Conservation (phyloP, 1,284 basidiomycete species). For the Clitocybe nebularis region DNA sequence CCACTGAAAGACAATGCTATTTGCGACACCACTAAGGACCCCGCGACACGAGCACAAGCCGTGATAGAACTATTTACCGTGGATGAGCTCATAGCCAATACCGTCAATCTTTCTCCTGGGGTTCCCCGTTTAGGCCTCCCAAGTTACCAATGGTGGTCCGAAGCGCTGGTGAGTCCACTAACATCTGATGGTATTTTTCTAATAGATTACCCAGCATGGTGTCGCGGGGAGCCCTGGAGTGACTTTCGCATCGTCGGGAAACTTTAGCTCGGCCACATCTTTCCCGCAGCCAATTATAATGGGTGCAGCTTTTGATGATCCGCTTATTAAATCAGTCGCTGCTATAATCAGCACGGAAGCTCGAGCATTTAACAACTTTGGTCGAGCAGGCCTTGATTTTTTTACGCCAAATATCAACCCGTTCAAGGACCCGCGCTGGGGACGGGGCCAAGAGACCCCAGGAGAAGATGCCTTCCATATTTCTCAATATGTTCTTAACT, state of each 20-base stretch:
- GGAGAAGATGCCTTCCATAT: constrained; percentile 56
- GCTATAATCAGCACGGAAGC: constrained; percentile 50
- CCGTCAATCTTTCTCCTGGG: constrained; percentile 43
- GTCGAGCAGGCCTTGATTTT: constrained; percentile 47
- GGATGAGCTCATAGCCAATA: constrained; percentile 47
- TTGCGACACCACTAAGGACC: constrained; percentile 44
- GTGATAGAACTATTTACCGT: constrained; percentile 44
- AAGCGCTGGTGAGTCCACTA: constrained; percentile 37
- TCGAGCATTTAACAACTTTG: constrained; percentile 52
- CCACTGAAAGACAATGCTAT: constrained; percentile 43
- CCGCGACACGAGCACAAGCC: constrained; percentile 43
- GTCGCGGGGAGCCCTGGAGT: constrained; percentile 50
- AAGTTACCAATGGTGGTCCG: constrained; percentile 52
- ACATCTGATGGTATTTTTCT: not conserved
- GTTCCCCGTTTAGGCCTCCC: constrained; percentile 49
- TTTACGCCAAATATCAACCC: constrained; percentile 61
- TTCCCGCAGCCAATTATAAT: constrained; percentile 82
- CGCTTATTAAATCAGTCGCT: constrained; percentile 44
- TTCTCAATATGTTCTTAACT: constrained; percentile 48
- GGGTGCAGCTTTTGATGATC: constrained; percentile 81
- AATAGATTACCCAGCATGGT: constrained; percentile 36
- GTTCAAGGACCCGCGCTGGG: constrained; percentile 60
- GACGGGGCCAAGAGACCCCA: constrained; percentile 56
- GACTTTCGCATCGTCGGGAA: constrained; percentile 40
- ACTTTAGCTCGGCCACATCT: constrained; percentile 53